Evolutionary conservation across 305 asterid species (phyloP).

Genomic region (Fraxinus sp.): DNA sequence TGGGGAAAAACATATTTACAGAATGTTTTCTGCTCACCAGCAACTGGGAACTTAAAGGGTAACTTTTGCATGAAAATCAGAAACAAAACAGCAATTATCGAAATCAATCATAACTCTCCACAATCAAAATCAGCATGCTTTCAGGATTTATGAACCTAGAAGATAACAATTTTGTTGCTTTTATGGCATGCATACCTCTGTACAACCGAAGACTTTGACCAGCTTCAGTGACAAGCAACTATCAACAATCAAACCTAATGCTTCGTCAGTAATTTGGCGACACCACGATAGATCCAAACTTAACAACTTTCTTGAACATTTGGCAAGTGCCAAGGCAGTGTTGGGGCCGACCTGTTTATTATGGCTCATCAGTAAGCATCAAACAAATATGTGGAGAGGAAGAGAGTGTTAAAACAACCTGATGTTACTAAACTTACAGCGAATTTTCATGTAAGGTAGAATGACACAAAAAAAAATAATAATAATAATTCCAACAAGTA

Average conservation of each 20-base stretch:
- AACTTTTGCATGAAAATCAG: neutral
- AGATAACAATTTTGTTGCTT: neutral
- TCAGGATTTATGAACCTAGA: neutral
- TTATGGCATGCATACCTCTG: constrained; percentile 31
- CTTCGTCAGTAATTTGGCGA: constrained; percentile 55
- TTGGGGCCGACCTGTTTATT: constrained; percentile 54
- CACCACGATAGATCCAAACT: constrained; percentile 82
- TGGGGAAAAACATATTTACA: no score
- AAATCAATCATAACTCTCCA: neutral
- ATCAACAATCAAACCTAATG: constrained; percentile 73
- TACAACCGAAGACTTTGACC: constrained; percentile 63
- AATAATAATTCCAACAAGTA: neutral
- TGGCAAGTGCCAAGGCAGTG: constrained; percentile 68
- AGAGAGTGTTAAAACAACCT: neutral
- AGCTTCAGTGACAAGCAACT: constrained; percentile 64
- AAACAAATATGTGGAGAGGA: neutral
- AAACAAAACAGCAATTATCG: neutral
- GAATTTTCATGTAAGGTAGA: neutral
- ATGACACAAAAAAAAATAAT: neutral
- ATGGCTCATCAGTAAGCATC: constrained; percentile 20
- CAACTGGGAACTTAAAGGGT: neutral
- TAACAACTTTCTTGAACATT: constrained; percentile 50
- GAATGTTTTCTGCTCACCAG: neutral
- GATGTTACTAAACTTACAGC: neutral
- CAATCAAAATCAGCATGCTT: neutral